A percentile compares a stretch with the other conserved stretches of the same genome.
These are phyloP conservation scores for Claviceps sp. DNA, from an alignment of 2,329 filamentous ascomycete species.

Conservation along the genomic window DNA sequence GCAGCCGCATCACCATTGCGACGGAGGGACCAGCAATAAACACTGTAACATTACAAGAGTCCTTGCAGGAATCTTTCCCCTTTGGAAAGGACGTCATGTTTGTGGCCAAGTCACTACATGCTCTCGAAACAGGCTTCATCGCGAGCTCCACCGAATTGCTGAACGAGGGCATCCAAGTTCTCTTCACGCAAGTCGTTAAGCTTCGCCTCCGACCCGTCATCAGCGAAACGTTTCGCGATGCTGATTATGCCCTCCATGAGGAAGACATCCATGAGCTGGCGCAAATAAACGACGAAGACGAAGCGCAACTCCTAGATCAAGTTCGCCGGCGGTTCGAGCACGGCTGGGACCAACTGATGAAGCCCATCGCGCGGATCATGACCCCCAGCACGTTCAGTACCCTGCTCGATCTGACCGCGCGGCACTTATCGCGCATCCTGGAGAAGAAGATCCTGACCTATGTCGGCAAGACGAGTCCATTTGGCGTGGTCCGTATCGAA, in stretches of 20 bases:
- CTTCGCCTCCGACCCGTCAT: constrained; percentile 73
- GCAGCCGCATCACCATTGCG: constrained; percentile 42
- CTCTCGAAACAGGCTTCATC: constrained; percentile 59
- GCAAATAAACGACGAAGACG: constrained; percentile 38
- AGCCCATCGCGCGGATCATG: constrained; percentile 72
- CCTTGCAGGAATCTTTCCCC: constrained; percentile 57
- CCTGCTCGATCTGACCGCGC: constrained; percentile 61
- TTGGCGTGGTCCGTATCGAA: constrained; percentile 73
- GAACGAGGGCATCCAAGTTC: constrained; percentile 68
- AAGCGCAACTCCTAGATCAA: constrained; percentile 45
- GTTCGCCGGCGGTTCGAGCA: constrained; percentile 71
- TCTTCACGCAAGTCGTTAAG: constrained; percentile 81
- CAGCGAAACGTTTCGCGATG: constrained; percentile 78
- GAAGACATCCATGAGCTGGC: constrained; percentile 46
- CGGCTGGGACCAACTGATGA: constrained; percentile 75
- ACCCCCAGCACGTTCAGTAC: constrained; percentile 62
- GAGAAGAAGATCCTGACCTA: constrained; percentile 82
- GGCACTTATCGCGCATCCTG: constrained; percentile 62
- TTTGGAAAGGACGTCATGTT: constrained; percentile 62
- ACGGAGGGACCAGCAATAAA: constrained; percentile 21
- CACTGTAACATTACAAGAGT: constrained; percentile 23
- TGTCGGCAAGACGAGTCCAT: constrained; percentile 63
- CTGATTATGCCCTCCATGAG: constrained; percentile 64
- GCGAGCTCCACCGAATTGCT: constrained; percentile 71
- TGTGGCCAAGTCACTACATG: constrained; percentile 53